Evolutionary conservation across 345 rosid species (phyloP).

Genomic region (Boechera stricta): DNA sequence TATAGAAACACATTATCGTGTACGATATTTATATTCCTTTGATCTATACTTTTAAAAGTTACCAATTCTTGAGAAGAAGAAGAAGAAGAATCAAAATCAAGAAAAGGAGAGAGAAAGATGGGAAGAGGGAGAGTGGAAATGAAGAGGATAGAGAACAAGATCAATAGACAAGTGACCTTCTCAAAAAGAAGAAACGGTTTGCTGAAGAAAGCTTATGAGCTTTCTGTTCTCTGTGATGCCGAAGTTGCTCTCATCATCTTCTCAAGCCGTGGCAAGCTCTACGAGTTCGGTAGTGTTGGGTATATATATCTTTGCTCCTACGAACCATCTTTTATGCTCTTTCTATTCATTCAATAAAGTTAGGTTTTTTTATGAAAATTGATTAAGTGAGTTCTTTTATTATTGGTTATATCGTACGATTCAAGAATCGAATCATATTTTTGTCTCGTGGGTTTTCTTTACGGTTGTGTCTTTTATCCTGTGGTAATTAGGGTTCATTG

Average conservation of each 20-base stretch:
- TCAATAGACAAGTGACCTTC: constrained; percentile 87
- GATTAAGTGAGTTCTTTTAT: constrained; percentile 8
- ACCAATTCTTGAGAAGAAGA: constrained; percentile 5
- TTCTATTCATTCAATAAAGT: constrained; percentile 2
- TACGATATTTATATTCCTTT: constrained; percentile 34
- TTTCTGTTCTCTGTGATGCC: constrained; percentile 84
- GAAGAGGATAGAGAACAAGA: constrained; percentile 91
- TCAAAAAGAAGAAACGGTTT: constrained; percentile 81
- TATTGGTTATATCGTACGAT: constrained; percentile 15
- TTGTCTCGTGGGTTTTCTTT: constrained; percentile 35
- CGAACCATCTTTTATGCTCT: neutral
- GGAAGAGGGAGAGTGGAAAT: constrained; percentile 93
- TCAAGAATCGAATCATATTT: constrained; percentile 29
- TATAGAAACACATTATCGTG: constrained; percentile 11
- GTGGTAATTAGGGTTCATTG: constrained; percentile 39
- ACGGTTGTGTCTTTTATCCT: constrained; percentile 33
- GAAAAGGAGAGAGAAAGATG: constrained; percentile 49
- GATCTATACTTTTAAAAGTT: constrained; percentile 11
- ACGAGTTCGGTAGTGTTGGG: constrained; percentile 81
- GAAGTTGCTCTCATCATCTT: constrained; percentile 85
- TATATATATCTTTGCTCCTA: constrained; percentile 38
- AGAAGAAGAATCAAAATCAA: constrained; percentile 29
- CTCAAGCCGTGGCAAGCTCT: constrained; percentile 89
- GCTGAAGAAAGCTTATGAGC: constrained; percentile 85
- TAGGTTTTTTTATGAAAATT: constrained; percentile 5